phyloP scores from a whole-genome alignment of 371 early-diverging fungal species.

The Massospora cicadina region DNA sequence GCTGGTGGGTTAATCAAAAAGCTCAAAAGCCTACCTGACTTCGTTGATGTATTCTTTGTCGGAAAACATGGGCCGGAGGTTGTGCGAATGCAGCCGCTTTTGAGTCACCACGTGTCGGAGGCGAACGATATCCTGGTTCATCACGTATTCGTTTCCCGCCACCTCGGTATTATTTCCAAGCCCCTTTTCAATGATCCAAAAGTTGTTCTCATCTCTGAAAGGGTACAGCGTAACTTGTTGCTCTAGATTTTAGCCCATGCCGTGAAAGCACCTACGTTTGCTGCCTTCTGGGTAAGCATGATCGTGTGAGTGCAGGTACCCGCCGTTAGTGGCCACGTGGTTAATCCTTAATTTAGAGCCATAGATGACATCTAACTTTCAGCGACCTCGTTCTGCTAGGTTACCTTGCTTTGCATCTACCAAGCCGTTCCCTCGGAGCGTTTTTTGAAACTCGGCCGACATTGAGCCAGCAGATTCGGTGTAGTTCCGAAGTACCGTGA shows the following conservation, averaged over 20 bases:
- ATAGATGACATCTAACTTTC: slow-evolving; percentile 15
- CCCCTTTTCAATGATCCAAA: slow-evolving; percentile 48
- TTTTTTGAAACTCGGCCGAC: slow-evolving; percentile 16
- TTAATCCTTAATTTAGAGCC: slow-evolving; percentile 55
- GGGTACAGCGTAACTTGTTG: slow-evolving; percentile 90
- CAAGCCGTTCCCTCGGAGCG: slow-evolving; percentile 16
- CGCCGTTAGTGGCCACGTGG: slow-evolving; percentile 48
- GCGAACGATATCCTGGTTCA: slow-evolving; percentile 48
- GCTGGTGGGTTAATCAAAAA: background rate
- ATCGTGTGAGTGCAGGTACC: slow-evolving; percentile 76
- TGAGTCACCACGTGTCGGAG: slow-evolving; percentile 50
- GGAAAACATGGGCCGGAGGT: slow-evolving; percentile 69
- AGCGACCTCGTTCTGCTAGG: slow-evolving; percentile 2
- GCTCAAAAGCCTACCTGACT: slow-evolving; percentile 29
- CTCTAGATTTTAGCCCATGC: slow-evolving; percentile 21
- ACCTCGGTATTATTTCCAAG: slow-evolving; percentile 18
- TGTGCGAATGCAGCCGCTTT: slow-evolving; percentile 68
- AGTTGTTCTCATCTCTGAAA: slow-evolving; percentile 70
- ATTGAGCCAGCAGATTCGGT: slow-evolving; percentile 13
- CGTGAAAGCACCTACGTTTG: slow-evolving; percentile 28
- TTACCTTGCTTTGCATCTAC: slow-evolving; percentile 10
- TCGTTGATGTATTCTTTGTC: slow-evolving; percentile 77
- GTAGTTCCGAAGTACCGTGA: slow-evolving; percentile 48
- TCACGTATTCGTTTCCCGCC: slow-evolving; percentile 21
- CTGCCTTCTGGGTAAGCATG: slow-evolving; percentile 61